A percentile compares a stretch with the other conserved stretches of the same genome.
phyloP scores from a whole-genome alignment of 768 basidiomycete species.

The Boletus insuetus region DNA sequence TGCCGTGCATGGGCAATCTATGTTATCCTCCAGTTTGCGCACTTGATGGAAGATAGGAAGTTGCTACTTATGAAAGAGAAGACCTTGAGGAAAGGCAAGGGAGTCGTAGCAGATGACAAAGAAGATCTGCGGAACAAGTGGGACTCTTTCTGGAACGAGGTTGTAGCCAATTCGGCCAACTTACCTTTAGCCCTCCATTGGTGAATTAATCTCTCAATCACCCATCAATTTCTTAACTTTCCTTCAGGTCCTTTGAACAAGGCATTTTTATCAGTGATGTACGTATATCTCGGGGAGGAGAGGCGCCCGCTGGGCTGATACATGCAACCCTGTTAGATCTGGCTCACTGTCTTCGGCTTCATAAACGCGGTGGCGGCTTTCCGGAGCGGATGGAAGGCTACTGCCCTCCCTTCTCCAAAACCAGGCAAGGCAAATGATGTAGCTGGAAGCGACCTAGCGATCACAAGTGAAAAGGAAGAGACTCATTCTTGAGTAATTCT shows the following conservation, averaged over 20 bases:
- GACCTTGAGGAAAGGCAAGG: constrained; percentile 57
- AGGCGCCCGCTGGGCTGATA: constrained; percentile 10
- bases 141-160: constrained; percentile 69
- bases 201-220: constrained; percentile 38
- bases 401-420: constrained; percentile 34
- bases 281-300: constrained; percentile 15
- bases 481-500: constrained; percentile 6
- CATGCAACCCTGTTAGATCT: constrained; percentile 27
- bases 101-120: constrained; percentile 49
- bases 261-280: constrained; percentile 70
- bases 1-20: constrained; percentile 82
- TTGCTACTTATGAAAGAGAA: constrained; percentile 54
- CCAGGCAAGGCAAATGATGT: neutral
- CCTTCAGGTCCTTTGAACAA: constrained; percentile 59
- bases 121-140: constrained; percentile 56
- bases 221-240: neutral
- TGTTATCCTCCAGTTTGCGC: constrained; percentile 71
- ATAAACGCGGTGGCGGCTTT: constrained; percentile 59
- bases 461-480: constrained; percentile 13
- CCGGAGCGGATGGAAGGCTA: constrained; percentile 70
- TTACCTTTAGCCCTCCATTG: constrained; percentile 86
- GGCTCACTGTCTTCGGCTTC: constrained; percentile 41
- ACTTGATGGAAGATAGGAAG: constrained; percentile 65
- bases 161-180: constrained; percentile 69
- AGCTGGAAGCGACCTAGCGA: neutral